phyloP scores from a whole-genome alignment of 345 rosid genomes.

The Syzygium aromaticum region DNA sequence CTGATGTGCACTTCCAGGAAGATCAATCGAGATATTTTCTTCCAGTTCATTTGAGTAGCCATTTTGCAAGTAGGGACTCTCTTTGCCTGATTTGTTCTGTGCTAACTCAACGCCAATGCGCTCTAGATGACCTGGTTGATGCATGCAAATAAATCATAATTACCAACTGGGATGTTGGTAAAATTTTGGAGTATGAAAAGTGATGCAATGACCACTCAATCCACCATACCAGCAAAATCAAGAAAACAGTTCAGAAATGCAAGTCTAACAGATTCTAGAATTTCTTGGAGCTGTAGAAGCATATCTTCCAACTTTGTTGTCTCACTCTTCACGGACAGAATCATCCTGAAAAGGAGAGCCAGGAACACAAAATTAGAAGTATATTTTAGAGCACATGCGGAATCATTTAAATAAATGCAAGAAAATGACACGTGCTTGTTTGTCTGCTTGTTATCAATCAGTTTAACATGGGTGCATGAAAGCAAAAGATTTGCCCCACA shows the following conservation, averaged over 20 bases:
- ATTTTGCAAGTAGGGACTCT: slow-evolving; percentile 41
- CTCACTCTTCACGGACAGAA: slow-evolving; percentile 66
- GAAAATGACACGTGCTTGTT: not conserved
- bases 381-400: not conserved
- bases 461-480: not conserved
- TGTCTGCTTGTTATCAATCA: not conserved
- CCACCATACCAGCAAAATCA: slow-evolving; percentile 83
- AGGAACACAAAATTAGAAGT: not conserved
- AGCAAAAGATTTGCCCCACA: not conserved
- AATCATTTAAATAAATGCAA: not conserved
- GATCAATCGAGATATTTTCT: slow-evolving; percentile 31
- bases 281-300: slow-evolving; percentile 72
- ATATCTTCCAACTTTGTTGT: slow-evolving; percentile 73
- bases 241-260: slow-evolving; percentile 91
- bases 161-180: not conserved
- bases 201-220: not conserved
- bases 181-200: not conserved
- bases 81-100: slow-evolving; percentile 41
- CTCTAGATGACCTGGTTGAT: slow-evolving; percentile 49
- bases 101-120: slow-evolving; percentile 47
- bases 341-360: slow-evolving; percentile 51
- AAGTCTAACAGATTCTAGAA: slow-evolving; percentile 80
- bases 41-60: slow-evolving; percentile 47
- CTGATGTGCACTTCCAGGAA: slow-evolving; percentile 66
- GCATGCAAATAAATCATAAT: slow-evolving; percentile 4